phyloP scores from a whole-genome alignment of 768 basidiomycete genomes.

The Termitomyces heimii region DNA sequence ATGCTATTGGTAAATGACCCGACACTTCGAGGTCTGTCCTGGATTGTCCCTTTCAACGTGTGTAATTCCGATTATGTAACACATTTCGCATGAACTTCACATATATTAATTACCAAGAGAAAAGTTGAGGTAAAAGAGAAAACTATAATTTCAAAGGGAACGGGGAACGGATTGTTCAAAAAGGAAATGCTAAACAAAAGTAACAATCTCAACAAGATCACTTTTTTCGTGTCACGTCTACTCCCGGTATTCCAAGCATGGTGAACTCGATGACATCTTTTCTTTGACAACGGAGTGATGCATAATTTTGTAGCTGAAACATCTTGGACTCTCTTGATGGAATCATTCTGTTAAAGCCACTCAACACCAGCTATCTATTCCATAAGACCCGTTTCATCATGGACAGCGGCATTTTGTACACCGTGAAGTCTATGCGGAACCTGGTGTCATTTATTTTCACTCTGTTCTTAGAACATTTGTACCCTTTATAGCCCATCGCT shows the following conservation, averaged over 20 bases:
- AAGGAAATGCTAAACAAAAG: no score
- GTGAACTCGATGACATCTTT: background rate
- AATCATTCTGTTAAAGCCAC: background rate
- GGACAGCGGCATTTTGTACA: background rate
- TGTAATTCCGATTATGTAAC: no score
- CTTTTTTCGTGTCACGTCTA: background rate
- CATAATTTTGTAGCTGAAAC: background rate
- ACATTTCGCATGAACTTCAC: no score
- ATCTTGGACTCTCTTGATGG: background rate
- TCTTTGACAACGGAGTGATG: background rate
- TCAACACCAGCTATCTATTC: background rate
- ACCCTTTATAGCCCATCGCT: background rate
- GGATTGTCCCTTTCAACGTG: background rate
- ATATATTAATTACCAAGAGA: no score
- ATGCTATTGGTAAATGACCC: background rate
- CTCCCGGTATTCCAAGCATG: no score
- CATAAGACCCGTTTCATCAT: background rate
- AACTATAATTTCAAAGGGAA: no score
- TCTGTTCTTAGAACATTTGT: background rate
- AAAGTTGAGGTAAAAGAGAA: no score
- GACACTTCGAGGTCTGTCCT: background rate
- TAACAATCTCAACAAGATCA: no score
- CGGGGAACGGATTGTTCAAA: no score
- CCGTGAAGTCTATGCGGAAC: background rate
- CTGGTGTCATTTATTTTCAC: background rate